A percentile compares a stretch with the other conserved stretches of the same genome.
Conservation (phyloP, 257 asterid species). For the Gentiana straminea region DNA sequence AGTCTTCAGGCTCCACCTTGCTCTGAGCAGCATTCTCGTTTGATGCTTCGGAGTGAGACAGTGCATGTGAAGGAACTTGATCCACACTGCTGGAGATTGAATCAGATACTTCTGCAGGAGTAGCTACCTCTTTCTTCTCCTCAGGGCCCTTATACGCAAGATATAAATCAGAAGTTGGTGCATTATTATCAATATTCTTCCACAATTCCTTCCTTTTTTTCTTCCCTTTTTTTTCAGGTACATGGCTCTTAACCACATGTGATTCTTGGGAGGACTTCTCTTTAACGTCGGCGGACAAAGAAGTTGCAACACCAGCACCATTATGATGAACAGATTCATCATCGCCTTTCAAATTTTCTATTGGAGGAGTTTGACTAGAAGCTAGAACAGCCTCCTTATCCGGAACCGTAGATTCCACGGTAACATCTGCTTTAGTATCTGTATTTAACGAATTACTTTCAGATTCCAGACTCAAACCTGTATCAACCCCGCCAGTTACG, state of each 20-base stretch:
- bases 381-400: conserved; percentile 21
- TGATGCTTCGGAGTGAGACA: conserved; percentile 23
- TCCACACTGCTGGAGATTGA: conserved; percentile 24
- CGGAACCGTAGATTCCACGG: conserved; percentile 10
- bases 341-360: conserved; percentile 27
- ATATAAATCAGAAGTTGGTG: conserved; percentile 66
- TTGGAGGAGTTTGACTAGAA: conserved; percentile 21
- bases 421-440: conserved; percentile 21
- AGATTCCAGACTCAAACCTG: conserved; percentile 12
- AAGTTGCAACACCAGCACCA: conserved; percentile 18
- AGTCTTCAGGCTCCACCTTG: conserved; percentile 82
- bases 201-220: conserved; percentile 40
- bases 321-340: conserved; percentile 23
- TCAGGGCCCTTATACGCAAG: conserved; percentile 90
- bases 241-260: conserved; percentile 29
- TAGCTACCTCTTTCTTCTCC: conserved; percentile 48
- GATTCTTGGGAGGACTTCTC: conserved; percentile 49
- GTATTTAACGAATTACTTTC: conserved; percentile 10
- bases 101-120: conserved; percentile 26
- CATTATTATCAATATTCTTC: conserved; percentile 70
- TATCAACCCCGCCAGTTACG: conserved; percentile 18
- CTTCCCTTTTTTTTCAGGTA: conserved; percentile 18
- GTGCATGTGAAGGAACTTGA: conserved; percentile 21
- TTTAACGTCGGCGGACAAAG: conserved; percentile 21
- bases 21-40: conserved; percentile 27